Conservation (phyloP, 1,139 yeast species). For the Scheffersomyces insectosa region DNA sequence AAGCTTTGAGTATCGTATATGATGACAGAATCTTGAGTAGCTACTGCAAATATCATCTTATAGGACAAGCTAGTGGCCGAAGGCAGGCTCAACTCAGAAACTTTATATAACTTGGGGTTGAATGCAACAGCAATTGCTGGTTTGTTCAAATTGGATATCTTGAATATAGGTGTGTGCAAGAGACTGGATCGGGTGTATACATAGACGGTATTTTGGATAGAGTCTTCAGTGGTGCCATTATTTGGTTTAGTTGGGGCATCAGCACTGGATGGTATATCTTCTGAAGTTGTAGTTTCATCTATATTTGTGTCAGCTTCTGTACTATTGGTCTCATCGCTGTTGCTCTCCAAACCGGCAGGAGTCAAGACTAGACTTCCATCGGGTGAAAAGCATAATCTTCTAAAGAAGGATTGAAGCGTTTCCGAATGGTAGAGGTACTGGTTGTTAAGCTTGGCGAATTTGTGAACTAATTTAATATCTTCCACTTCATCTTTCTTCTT, state of each 20-base stretch:
- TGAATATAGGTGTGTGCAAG: slow-evolving; percentile 68
- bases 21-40: slow-evolving; percentile 84
- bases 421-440: slow-evolving; percentile 74
- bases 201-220: slow-evolving; percentile 61
- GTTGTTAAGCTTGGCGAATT: slow-evolving; percentile 24
- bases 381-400: slow-evolving; percentile 82
- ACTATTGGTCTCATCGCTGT: slow-evolving; percentile 25
- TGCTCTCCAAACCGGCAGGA: slow-evolving; percentile 62
- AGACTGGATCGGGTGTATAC: slow-evolving; percentile 73
- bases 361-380: slow-evolving; percentile 82
- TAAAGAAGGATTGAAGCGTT: slow-evolving; percentile 83
- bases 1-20: slow-evolving; percentile 76
- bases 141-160: slow-evolving; percentile 74
- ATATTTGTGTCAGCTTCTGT: slow-evolving; percentile 1
- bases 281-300: slow-evolving; percentile 2
- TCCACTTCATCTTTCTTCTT: slow-evolving; percentile 26
- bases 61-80: slow-evolving; percentile 59
- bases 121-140: slow-evolving; percentile 85
- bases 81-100: slow-evolving; percentile 13
- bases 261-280: too few species aligned
- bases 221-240: slow-evolving; percentile 1
- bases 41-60: slow-evolving; percentile 86
- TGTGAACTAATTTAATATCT: slow-evolving; percentile 18
- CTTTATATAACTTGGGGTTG: slow-evolving; percentile 62
- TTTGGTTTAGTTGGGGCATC: background rate